Evolutionary conservation across 2,329 filamentous ascomycete genomes (phyloP), one percentile per base, ranked within the genome.

Genomic region (Ceratocystiopsis sp.): DNA sequence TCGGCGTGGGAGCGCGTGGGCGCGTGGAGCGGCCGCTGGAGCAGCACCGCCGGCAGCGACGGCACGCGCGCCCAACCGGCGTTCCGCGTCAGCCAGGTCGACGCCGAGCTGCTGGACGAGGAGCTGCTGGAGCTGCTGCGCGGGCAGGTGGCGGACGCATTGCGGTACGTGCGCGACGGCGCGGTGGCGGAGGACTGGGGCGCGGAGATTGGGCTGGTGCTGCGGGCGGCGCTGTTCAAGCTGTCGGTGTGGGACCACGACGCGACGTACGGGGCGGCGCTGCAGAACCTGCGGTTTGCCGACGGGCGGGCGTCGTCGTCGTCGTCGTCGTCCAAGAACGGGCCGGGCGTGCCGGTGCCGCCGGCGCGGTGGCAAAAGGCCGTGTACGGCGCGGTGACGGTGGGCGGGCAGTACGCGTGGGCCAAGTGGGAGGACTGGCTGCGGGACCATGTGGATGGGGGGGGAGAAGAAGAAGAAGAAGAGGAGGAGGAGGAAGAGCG

Each of bases 221-320:
- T 98, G 44, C 72, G 89, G 39, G 75, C 80, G 2, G 66, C 86
- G 3, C 66, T 98, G 9, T 98, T 95, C 68, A 98, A 98, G 62
- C 72, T 98, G 48, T 85, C 83, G 15, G 79, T 98, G 46, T 98
- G 91, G 91, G 87, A 96, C 59, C 84, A 95, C 59, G 80, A 94
- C 59, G 84, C 91, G 35, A 93, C 84, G 6, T 96, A 98, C 60
- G 91, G 91, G 47, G 91, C 91, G 12, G 79, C 84, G 34, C 67
- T 98, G 41, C 91, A 98, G 60, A 93, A 93, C 49, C 70, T 98
- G 25, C 79, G 79, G 56, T 96, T 89, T 56, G 82, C 84, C 12
- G 89, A 96, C 57, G 87, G 86, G 40, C 73, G 89, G 48, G 34
- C 37, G 42, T 10, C 25, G 12, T 9, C 33, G 19, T 10, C 38